Evolutionary conservation across 2,329 filamentous ascomycete genomes (phyloP).

Genomic region (Diatrype stigma): DNA sequence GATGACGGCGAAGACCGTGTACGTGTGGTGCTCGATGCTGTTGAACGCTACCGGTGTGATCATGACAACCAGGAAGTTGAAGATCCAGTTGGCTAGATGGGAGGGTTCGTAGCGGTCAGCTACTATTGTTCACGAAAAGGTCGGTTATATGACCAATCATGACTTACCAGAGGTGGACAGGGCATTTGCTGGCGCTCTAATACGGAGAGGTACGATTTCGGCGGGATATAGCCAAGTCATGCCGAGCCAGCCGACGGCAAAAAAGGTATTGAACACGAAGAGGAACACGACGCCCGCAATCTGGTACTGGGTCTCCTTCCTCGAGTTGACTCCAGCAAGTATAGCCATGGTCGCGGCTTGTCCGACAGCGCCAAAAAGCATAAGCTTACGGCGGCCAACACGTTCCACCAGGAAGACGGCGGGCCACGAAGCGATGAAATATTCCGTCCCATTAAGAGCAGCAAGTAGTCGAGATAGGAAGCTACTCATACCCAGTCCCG

Average conservation of each 20-base stretch:
- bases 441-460: slow-evolving; percentile 46
- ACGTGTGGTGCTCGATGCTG: slow-evolving; percentile 50
- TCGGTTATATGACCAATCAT: slow-evolving; percentile 23
- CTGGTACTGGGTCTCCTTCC: slow-evolving; percentile 18
- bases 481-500: slow-evolving; percentile 45
- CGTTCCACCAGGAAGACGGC: slow-evolving; percentile 60
- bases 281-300: slow-evolving; percentile 35
- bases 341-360: slow-evolving; percentile 65
- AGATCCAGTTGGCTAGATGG: slow-evolving; percentile 56
- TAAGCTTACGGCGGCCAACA: slow-evolving; percentile 64
- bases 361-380: slow-evolving; percentile 64
- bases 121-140: too few relatives aligned
- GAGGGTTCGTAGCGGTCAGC: slow-evolving; percentile 15
- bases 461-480: slow-evolving; percentile 55
- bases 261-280: slow-evolving; percentile 51
- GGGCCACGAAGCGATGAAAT: slow-evolving; percentile 55
- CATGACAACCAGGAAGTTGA: slow-evolving; percentile 62
- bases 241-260: slow-evolving; percentile 48
- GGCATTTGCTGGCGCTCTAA: slow-evolving; percentile 55
- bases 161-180: slow-evolving; percentile 36
- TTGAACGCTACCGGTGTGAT: slow-evolving; percentile 56
- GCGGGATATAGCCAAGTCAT: slow-evolving; percentile 58
- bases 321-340: slow-evolving; percentile 41
- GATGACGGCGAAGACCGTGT: slow-evolving; percentile 64
- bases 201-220: slow-evolving; percentile 49